Conservation (phyloP, 306 rosid genomes). For the Rubus parviflorus region DNA sequence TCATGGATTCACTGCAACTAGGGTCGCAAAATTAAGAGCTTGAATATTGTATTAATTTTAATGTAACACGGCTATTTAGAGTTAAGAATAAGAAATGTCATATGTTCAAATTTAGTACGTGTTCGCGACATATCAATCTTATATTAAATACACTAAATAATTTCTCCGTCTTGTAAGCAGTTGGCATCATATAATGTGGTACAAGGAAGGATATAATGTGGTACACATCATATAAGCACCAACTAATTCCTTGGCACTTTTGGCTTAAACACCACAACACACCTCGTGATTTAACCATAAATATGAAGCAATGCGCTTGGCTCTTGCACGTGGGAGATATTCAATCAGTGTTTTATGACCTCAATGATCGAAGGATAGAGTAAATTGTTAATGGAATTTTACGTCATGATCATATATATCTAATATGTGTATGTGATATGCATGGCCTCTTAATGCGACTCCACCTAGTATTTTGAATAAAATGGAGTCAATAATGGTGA, state of each 20-base stretch:
- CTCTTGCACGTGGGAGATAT: conserved; percentile 34
- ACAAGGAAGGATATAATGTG: conserved; percentile 40
- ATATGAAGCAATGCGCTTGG: neutral
- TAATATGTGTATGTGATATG: conserved; percentile 11
- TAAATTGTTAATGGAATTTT: conserved; percentile 37
- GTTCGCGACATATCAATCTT: neutral
- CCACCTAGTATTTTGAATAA: conserved; percentile 7
- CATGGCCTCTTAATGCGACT: conserved; percentile 3
- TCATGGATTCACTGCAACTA: too few species aligned
- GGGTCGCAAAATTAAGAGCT: too few species aligned
- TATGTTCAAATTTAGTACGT: neutral
- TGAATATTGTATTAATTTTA: too few species aligned
- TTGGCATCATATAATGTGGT: conserved; percentile 34
- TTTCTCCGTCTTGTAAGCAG: neutral
- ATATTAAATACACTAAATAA: too few species aligned
- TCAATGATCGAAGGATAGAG: neutral
- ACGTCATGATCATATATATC: conserved; percentile 6
- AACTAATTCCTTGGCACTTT: neutral
- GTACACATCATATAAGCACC: conserved; percentile 63
- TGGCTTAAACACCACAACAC: conserved; percentile 11
- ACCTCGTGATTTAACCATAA: neutral
- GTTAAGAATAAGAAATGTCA: too few species aligned
- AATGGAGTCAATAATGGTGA: conserved; percentile 41
- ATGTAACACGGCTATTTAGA: too few species aligned
- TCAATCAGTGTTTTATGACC: conserved; percentile 14